These are phyloP conservation scores for Sophora flavescens DNA, from an alignment of 306 rosid genomes.

Conservation along the genomic window DNA sequence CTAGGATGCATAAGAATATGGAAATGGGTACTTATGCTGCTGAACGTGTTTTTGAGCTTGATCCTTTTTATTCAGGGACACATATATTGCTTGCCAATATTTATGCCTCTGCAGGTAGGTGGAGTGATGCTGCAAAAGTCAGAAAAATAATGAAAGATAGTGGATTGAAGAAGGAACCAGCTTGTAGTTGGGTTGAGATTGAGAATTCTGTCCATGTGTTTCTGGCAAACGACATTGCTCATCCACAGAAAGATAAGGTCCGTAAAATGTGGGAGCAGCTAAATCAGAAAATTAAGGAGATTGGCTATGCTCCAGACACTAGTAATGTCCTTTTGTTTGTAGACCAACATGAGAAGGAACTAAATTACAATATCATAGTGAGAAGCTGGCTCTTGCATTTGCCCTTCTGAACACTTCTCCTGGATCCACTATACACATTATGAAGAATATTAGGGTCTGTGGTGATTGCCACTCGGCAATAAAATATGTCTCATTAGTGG, in stretches of 20 bases:
- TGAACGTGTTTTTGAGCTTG: slow-evolving; percentile 56
- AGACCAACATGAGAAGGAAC: slow-evolving; percentile 58
- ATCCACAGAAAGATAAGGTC: slow-evolving; percentile 56
- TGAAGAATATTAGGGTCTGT: slow-evolving; percentile 64
- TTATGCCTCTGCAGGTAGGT: slow-evolving; percentile 62
- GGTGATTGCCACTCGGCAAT: slow-evolving; percentile 64
- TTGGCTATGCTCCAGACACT: slow-evolving; percentile 65
- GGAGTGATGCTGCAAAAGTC: slow-evolving; percentile 59
- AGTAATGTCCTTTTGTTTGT: slow-evolving; percentile 58
- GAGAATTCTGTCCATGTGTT: slow-evolving; percentile 56
- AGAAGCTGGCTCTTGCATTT: slow-evolving; percentile 66
- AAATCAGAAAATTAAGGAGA: slow-evolving; percentile 54
- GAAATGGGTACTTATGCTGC: slow-evolving; percentile 60
- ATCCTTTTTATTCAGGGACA: slow-evolving; percentile 60
- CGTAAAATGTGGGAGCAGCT: slow-evolving; percentile 55
- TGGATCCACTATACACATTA: slow-evolving; percentile 61
- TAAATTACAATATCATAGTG: slow-evolving; percentile 59
- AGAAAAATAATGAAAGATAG: slow-evolving; percentile 56
- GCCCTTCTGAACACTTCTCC: slow-evolving; percentile 57
- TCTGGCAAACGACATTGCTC: slow-evolving; percentile 53
- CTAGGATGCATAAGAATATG: slow-evolving; percentile 55
- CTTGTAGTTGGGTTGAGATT: slow-evolving; percentile 69
- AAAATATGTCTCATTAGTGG: slow-evolving; percentile 54
- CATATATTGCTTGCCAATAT: slow-evolving; percentile 56
- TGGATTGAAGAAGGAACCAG: slow-evolving; percentile 62